Evolutionary conservation across 164 flowering plant genomes (phyloP), one percentile per base, ranked within the genome.

Genomic region (Aristolochia contorta): DNA sequence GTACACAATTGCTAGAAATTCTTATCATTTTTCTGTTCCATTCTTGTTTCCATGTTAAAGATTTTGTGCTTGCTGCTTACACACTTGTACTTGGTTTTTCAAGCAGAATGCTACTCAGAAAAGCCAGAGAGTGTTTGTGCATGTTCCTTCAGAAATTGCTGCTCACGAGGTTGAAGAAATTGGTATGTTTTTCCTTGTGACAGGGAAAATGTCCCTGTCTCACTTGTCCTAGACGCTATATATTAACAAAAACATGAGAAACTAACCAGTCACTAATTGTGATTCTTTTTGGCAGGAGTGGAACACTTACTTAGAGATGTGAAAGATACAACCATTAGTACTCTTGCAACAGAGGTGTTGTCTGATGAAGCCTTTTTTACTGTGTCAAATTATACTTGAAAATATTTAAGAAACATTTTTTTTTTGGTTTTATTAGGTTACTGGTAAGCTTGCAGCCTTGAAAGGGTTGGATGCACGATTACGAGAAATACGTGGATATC

Each of bases 141-240:
- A 89, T 56, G 96, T 91, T n/a, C 87, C 84, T 48, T 91, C 99
- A n/a, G 99, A 91, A 80, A 91, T 94, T 69, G 97, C 96, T 63
- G 99, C 99, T 67, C 97, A 91, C 76, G 99, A 94, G 70, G 99
- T 91, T 30, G 99, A 94, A 79, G 99, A 94, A 81, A 94, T 94
- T 52, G 97, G 97, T 94, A 81, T 47, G 82, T 47, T 24, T 54
- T 25, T 15, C 18, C 37, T 21, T 58, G 43, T 37, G 43, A 37
- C 43, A 6, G 0, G 43, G 0, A 10, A 37, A 4, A 12, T 58
- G 30, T 2, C 3, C 43, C 53, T 49, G 20, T 49, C 53, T 30
- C 45, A 15, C 58, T 23, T 9, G 27, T 16, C 27, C 12, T 27
- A 8, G 27, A 13, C 18, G 27, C 32, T 56, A 16, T 57, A 16